Conservation (phyloP, 768 basidiomycete genomes). For the Lactifluus hygrophoroides region DNA sequence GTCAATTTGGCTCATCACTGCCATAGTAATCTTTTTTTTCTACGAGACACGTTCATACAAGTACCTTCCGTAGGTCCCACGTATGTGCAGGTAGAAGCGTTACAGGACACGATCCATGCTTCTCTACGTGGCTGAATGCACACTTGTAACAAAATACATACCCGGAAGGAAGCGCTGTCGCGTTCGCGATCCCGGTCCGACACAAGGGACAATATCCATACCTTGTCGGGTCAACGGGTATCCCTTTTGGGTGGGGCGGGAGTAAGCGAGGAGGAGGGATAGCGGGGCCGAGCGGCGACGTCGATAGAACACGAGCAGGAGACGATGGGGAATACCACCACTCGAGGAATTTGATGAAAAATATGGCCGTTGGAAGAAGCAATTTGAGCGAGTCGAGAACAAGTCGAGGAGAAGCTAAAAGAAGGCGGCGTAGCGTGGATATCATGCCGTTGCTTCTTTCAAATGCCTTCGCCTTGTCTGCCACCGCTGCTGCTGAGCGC, state of each 20-base stretch:
- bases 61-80: conserved; percentile 83
- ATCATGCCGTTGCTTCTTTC: conserved; percentile 32
- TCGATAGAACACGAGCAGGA: conserved; percentile 65
- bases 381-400: conserved; percentile 71
- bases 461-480: conserved; percentile 17
- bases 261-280: conserved; percentile 73
- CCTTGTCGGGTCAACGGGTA: conserved; percentile 48
- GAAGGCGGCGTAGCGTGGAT: conserved; percentile 37
- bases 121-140: conserved; percentile 74
- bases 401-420: conserved; percentile 49
- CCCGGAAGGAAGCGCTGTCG: conserved; percentile 84
- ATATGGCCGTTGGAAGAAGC: conserved; percentile 80
- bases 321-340: conserved; percentile 99
- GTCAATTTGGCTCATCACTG: background rate
- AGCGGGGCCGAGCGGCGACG: conserved; percentile 53
- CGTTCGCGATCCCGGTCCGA: conserved; percentile 62
- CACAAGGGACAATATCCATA: conserved; percentile 90
- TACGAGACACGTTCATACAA: conserved; percentile 39
- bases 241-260: conserved; percentile 63
- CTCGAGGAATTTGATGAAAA: conserved; percentile 93
- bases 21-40: background rate
- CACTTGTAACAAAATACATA: conserved; percentile 96
- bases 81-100: conserved; percentile 66
- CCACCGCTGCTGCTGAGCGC: conserved; percentile 24
- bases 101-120: conserved; percentile 75